phyloP scores from a whole-genome alignment of 1,284 basidiomycete species.

The Cutaneotrichosporon mucoides region DNA sequence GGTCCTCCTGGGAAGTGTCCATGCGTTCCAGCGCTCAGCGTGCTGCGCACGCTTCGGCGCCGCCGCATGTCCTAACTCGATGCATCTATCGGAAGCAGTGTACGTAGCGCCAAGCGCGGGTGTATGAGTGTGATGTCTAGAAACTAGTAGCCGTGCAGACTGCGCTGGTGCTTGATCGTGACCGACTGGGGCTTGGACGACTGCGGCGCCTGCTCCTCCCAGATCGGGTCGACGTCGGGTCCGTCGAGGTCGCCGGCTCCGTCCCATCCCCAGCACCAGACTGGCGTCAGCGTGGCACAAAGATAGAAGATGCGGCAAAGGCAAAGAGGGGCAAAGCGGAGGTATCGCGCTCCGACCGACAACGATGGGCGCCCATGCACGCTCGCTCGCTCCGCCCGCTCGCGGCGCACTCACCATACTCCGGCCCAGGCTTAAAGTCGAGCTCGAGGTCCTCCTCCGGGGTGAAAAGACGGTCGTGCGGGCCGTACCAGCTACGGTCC shows the following conservation, averaged over 20 bases:
- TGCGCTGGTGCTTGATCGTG: constrained; percentile 67
- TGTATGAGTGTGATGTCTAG: too few species aligned
- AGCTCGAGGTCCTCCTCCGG: constrained; percentile 74
- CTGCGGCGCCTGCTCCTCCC: constrained; percentile 76
- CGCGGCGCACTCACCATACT: constrained; percentile 61
- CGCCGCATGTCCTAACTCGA: constrained; percentile 3
- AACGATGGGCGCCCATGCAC: too few species aligned
- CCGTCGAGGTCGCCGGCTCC: constrained; percentile 93
- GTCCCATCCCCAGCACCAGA: constrained; percentile 99
- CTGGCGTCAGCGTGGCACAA: constrained; percentile 49
- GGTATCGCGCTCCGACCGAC: too few species aligned
- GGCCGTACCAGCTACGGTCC: constrained; percentile 87
- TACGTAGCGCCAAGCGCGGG: background rate
- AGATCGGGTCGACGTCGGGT: constrained; percentile 87
- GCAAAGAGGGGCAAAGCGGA: too few species aligned
- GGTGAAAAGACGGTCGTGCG: constrained; percentile 85
- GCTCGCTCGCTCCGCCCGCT: too few species aligned
- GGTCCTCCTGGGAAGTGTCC: too few species aligned
- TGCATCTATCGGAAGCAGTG: constrained; percentile 14
- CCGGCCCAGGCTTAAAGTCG: constrained; percentile 74
- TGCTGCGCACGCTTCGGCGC: too few species aligned
- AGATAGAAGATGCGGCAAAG: too few species aligned
- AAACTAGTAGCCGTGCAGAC: constrained; percentile 26
- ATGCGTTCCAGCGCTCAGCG: too few species aligned
- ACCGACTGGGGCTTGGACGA: constrained; percentile 62